Evolutionary conservation across 2,329 filamentous ascomycete species (phyloP).

Genomic region (Dryadomyces sulphureus): DNA sequence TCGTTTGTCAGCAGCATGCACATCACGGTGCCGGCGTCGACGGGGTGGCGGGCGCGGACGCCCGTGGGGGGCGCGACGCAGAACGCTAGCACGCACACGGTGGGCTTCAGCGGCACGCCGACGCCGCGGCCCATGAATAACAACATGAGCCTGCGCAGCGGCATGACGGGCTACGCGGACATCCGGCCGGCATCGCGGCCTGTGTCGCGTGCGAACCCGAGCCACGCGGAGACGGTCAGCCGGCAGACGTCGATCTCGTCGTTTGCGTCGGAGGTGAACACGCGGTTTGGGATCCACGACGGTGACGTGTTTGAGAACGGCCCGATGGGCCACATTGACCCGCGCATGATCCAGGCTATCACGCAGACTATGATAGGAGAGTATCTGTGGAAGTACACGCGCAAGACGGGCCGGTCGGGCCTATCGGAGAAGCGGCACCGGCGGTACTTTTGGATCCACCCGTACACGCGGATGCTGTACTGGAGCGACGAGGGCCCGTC

Average conservation of each 20-base stretch:
- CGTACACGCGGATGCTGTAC: slow-evolving; percentile 90
- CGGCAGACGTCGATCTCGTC: slow-evolving; percentile 83
- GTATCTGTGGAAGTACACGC: slow-evolving; percentile 97
- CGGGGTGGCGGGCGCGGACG: slow-evolving; percentile 4
- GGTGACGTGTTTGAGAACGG: slow-evolving; percentile 32
- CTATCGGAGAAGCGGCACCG: slow-evolving; percentile 83
- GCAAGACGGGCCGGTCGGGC: slow-evolving; percentile 77
- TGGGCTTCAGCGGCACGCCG: slow-evolving; percentile 27
- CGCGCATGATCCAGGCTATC: slow-evolving; percentile 96
- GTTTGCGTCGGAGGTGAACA: slow-evolving; percentile 87
- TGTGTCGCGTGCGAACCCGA: slow-evolving; percentile 14
- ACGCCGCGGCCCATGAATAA: slow-evolving; percentile 29
- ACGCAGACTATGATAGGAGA: slow-evolving; percentile 99
- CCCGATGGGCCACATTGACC: slow-evolving; percentile 51
- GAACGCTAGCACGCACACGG: not conserved
- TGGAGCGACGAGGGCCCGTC: slow-evolving; percentile 90
- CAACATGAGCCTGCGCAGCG: slow-evolving; percentile 25
- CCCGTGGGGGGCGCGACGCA: slow-evolving; percentile 1
- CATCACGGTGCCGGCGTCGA: not conserved
- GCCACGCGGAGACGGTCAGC: slow-evolving; percentile 15
- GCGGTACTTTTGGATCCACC: slow-evolving; percentile 98
- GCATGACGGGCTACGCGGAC: slow-evolving; percentile 24
- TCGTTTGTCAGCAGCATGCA: not conserved
- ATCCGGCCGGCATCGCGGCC: slow-evolving; percentile 31
- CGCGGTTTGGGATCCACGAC: slow-evolving; percentile 66